A percentile compares a stretch with the other conserved stretches of the same genome.
Evolutionary conservation across 495 filamentous ascomycete species (phyloP).

Genomic region (Aspergillus wentii): DNA sequence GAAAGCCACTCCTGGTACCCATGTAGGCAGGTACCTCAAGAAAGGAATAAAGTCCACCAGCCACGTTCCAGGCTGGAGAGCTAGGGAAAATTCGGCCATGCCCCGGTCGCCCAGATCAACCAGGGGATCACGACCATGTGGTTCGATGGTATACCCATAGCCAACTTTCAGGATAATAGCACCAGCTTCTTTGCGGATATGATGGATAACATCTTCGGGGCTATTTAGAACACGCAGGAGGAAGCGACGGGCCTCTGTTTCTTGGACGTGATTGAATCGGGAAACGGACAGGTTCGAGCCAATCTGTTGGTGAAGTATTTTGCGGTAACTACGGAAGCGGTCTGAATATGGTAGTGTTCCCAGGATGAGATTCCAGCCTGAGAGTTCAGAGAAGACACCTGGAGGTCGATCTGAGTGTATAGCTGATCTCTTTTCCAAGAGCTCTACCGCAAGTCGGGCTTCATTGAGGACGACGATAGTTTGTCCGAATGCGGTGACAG

Average conservation of each 20-base stretch:
- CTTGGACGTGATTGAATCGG: constrained; percentile 32
- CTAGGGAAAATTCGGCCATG: constrained; percentile 38
- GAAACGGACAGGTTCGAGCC: constrained; percentile 20
- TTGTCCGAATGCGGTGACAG: constrained; percentile 34
- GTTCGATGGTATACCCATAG: constrained; percentile 47
- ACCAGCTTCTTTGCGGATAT: constrained; percentile 39
- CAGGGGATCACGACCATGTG: constrained; percentile 34
- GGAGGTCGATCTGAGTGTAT: constrained; percentile 31
- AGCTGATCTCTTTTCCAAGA: constrained; percentile 31
- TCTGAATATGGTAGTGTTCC: constrained; percentile 27
- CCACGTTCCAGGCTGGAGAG: constrained; percentile 38
- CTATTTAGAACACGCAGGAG: constrained; percentile 35
- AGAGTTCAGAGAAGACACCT: constrained; percentile 22
- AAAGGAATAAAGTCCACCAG: constrained; percentile 43
- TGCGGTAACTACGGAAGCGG: constrained; percentile 35
- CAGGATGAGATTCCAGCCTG: constrained; percentile 31
- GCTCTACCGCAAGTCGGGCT: constrained; percentile 22
- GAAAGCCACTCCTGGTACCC: constrained; percentile 45
- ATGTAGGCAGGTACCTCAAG: constrained; percentile 32
- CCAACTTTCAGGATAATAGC: constrained; percentile 43
- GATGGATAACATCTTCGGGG: constrained; percentile 27
- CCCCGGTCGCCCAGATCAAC: constrained; percentile 33
- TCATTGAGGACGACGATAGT: constrained; percentile 39
- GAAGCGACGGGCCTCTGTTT: constrained; percentile 34
- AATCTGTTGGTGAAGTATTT: constrained; percentile 22